Evolutionary conservation across 345 rosid species (phyloP), one percentile per base, ranked within the genome.

Genomic region (Litchi chinensis): DNA sequence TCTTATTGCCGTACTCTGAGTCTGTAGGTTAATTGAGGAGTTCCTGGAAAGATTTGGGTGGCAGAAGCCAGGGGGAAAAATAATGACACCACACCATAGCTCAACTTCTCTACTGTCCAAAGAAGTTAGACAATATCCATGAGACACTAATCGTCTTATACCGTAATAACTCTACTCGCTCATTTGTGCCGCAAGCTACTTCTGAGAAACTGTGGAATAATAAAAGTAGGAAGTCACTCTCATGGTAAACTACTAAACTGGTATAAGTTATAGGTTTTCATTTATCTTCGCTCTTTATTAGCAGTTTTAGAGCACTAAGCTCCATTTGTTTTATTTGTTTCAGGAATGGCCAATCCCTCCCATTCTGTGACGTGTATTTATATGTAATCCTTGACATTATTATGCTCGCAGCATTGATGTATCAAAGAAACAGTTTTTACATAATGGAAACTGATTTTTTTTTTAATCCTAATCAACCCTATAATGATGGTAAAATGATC

Each of bases 21-120:
- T 81, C 9, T 76, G 74, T 79, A 95, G 98, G 89, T 82, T 95
- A 81, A 95, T 93, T n/a, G 99, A 95, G 84, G 93, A 91, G 78
- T 95, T 91, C 81, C 85, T 92, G 32, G 93, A 87, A 85, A 88
- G 92, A 43, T 73, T 80, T 0, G 96, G 93, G 75, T 84, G 85
- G 87, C 90, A 86, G 76, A 87, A 77, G 81, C 90, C 85, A 0
- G 75, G 1, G 24, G 52, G 67, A 24, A 85, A 74, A 60, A 85
- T 26, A 82, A 24, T 82, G 22, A 68, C 39, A 0, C 26, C 80
- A 18, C 71, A 21, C 1, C 67, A 18, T 32, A 77, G 26, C 43
- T 71, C 62, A 15, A 64, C 65, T 24, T 70, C 84, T 77, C 69
- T 70, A 15, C 26, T 84, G 7, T 73, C 87, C 44, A 24, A 68